These are phyloP conservation scores for Cyclotella atomus DNA, from an alignment of 108 stramenopile genomes.

Conservation along the genomic window DNA sequence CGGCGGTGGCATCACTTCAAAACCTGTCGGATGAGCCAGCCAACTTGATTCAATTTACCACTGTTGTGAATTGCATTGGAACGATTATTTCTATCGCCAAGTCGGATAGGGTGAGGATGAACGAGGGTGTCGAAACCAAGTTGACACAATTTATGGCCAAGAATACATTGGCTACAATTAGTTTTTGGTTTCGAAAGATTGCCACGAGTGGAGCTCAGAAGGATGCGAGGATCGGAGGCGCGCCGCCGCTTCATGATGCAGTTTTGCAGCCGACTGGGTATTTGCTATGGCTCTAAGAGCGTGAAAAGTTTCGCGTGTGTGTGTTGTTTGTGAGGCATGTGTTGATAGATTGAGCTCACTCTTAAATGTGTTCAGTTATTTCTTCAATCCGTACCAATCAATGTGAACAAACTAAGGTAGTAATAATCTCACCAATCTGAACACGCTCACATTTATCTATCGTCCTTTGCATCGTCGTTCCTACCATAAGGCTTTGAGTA, in stretches of 20 bases:
- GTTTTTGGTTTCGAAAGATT: conserved; percentile 54
- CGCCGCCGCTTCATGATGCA: conserved; percentile 12
- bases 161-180: conserved; percentile 48
- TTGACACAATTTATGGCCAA: conserved; percentile 47
- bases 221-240: conserved; percentile 9
- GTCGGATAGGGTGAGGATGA: conserved; percentile 48
- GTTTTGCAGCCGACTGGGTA: conserved; percentile 9
- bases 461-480: too few species aligned
- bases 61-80: conserved; percentile 75
- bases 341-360: too few species aligned
- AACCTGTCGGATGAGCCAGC: conserved; percentile 84
- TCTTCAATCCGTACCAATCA: too few species aligned
- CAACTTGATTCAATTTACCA: conserved; percentile 84
- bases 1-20: conserved; percentile 74
- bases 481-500: too few species aligned
- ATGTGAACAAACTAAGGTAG: too few species aligned
- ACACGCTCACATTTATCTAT: too few species aligned
- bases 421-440: too few species aligned
- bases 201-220: conserved; percentile 45
- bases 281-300: conserved; percentile 26
- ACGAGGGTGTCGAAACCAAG: conserved; percentile 37
- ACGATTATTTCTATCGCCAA: conserved; percentile 68
- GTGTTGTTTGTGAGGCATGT: too few species aligned
- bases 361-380: too few species aligned
- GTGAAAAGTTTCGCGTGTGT: too few species aligned